Base-by-base conservation (phyloP, 441 rosid species). In the Euphorbia celastroides region DNA sequence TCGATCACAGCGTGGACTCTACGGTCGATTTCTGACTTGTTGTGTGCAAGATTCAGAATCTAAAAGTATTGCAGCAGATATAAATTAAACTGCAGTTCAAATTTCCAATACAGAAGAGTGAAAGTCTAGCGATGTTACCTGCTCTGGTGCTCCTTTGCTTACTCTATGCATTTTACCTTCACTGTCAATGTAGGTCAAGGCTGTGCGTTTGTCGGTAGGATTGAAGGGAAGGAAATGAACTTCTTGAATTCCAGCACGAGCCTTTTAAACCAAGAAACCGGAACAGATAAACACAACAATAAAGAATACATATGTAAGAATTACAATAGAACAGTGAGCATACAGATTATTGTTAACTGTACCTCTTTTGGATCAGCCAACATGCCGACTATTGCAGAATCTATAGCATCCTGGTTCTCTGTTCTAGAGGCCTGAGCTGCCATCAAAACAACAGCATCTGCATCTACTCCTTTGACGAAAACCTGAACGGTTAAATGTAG, bases 61-160 rank as follows among this genome's bases (percentile, higher is more conserved):
- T 93, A 76, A 67, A 71, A 23, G 51, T 20, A 75, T 17, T 51
- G 61, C 50, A 4, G 26, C 57, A 73, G 66, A 64, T 41, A 58
- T 3, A 20, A 60, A 54, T 77, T 57, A 78, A 67, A n/a, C 48
- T 25, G 36, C 60, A 13, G 31, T 59, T 8, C 25, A 59, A 13
- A 20, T 59, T 32, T 54, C n/a, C 48, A 20, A 41, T 22, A 25
- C 26, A 17, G 25, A 51, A 1, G n/a, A 51, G 57, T 25, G 55
- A 57, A 42, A 14, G 38, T 10, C 3, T 32, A 31, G 62, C 58
- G 41, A 72, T 26, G 62, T 75, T 77, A 93, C 98, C 92, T 93
- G 98, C 79, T 93, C 98, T 0, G 98, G 98, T 57, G 98, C 98
- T 64, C 98, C 98, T 83, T 93, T 93, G 80, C 98, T 93, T 71